phyloP scores from a whole-genome alignment of 345 rosid genomes.

The Eucalyptus albens region DNA sequence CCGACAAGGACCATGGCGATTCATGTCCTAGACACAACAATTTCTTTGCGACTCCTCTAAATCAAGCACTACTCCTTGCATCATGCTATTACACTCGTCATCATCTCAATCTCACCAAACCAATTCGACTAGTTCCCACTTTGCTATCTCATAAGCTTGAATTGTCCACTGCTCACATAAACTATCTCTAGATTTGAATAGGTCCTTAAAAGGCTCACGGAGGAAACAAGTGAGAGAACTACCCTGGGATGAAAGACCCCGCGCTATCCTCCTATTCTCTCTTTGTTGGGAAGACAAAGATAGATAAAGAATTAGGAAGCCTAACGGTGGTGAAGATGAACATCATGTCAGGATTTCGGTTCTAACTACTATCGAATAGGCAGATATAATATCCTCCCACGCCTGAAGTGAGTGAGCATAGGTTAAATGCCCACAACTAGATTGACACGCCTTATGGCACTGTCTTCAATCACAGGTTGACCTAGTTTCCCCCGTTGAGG shows the following conservation, averaged over 20 bases:
- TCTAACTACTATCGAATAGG: fast-evolving
- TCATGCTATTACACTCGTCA: background rate
- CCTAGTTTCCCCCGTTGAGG: fast-evolving
- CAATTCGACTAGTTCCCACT: background rate
- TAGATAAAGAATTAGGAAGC: fast-evolving
- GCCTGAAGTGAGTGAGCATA: fast-evolving
- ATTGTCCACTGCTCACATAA: too few relatives aligned
- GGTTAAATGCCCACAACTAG: too few relatives aligned
- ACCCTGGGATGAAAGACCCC: fast-evolving
- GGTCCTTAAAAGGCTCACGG: too few relatives aligned
- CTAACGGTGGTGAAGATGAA: fast-evolving
- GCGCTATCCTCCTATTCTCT: fast-evolving
- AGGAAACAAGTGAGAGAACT: fast-evolving
- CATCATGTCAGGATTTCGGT: fast-evolving
- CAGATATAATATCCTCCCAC: fast-evolving
- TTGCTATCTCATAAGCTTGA: too few relatives aligned
- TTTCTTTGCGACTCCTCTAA: background rate
- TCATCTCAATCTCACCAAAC: background rate
- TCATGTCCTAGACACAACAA: background rate
- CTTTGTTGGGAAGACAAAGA: too few relatives aligned
- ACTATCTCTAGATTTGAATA: fast-evolving
- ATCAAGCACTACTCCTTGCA: background rate
- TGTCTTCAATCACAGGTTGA: too few relatives aligned
- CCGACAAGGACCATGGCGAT: background rate
- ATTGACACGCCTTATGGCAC: fast-evolving